phyloP scores from a whole-genome alignment of 2,329 filamentous ascomycete species.

The Akanthomyces uredinophilus region DNA sequence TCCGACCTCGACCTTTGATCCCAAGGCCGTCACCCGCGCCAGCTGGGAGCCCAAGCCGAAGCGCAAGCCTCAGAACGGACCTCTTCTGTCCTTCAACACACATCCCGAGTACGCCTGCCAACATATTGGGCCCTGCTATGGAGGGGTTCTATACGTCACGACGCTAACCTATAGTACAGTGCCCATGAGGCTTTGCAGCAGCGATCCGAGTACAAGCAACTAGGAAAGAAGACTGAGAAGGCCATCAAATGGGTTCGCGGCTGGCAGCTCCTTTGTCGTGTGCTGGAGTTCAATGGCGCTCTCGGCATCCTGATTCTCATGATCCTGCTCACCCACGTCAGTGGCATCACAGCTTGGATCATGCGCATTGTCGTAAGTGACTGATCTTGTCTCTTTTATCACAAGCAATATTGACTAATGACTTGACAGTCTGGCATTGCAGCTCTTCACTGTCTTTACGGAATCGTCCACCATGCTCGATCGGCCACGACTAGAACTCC shows the following conservation, averaged over 20 bases:
- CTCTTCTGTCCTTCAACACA: slow-evolving; percentile 74
- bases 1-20: slow-evolving; percentile 64
- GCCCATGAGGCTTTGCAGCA: slow-evolving; percentile 60
- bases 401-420: neutral
- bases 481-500: slow-evolving; percentile 67
- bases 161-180: slow-evolving; percentile 28
- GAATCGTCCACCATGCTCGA: slow-evolving; percentile 71
- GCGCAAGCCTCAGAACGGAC: slow-evolving; percentile 65
- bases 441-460: slow-evolving; percentile 67
- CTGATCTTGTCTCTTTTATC: fast-evolving
- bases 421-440: slow-evolving; percentile 54
- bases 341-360: slow-evolving; percentile 65
- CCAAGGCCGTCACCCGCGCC: slow-evolving; percentile 77
- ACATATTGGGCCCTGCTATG: neutral
- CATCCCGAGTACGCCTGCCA: slow-evolving; percentile 71
- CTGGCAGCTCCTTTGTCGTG: slow-evolving; percentile 63
- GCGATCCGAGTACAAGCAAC: slow-evolving; percentile 56
- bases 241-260: slow-evolving; percentile 65
- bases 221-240: slow-evolving; percentile 65
- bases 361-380: slow-evolving; percentile 67
- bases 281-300: slow-evolving; percentile 63
- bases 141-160: neutral
- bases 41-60: slow-evolving; percentile 62
- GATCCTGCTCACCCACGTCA: slow-evolving; percentile 67
- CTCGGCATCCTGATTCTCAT: slow-evolving; percentile 68